Conservation (phyloP, 2,329 filamentous ascomycete species). For the Alternaria arbusti region DNA sequence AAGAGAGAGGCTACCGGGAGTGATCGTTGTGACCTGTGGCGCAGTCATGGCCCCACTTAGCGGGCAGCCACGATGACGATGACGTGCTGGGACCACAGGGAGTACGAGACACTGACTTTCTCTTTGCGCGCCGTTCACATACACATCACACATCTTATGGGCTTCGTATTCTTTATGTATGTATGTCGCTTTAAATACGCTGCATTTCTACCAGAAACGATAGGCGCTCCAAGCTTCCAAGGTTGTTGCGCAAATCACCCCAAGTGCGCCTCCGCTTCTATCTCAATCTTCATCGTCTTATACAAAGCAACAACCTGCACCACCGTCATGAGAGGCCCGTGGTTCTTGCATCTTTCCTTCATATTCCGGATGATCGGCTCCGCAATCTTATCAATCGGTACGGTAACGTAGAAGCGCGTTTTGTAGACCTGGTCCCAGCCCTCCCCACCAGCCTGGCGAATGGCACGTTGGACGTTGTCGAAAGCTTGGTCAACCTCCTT, state of each 20-base stretch:
- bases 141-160: background rate
- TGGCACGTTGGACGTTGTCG: constrained; percentile 59
- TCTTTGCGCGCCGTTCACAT: background rate
- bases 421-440: constrained; percentile 59
- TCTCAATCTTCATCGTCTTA: constrained; percentile 31
- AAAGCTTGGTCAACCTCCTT: constrained; percentile 53
- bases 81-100: background rate
- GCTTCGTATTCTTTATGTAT: fast-evolving
- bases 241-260: background rate
- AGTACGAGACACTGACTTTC: background rate
- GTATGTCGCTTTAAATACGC: background rate
- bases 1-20: background rate
- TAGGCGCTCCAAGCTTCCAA: background rate
- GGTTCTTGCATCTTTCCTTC: constrained; percentile 29
- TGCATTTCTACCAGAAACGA: background rate
- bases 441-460: constrained; percentile 60
- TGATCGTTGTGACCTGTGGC: constrained; percentile 4
- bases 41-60: constrained; percentile 7
- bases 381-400: constrained; percentile 17
- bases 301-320: constrained; percentile 31
- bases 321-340: constrained; percentile 32
- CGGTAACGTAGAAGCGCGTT: constrained; percentile 23
- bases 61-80: constrained; percentile 2
- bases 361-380: constrained; percentile 20
- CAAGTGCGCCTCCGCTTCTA: constrained; percentile 31